phyloP scores from a whole-genome alignment of 495 filamentous ascomycete genomes.

The Aspergillus olivimuriae region DNA sequence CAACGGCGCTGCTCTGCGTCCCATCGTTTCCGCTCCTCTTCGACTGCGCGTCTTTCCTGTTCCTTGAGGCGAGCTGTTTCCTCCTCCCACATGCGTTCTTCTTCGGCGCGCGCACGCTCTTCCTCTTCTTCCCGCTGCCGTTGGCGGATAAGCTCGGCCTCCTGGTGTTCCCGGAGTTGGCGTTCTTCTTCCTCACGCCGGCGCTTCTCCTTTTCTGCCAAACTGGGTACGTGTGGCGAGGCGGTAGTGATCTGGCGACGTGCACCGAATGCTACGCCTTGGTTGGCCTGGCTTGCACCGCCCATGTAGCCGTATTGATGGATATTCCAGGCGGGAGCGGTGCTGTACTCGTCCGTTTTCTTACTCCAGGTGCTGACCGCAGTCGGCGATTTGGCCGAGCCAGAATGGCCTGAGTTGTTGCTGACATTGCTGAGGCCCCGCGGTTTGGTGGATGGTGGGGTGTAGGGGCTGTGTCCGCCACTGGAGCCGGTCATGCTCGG shows the following conservation, averaged over 20 bases:
- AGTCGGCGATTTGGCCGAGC: slow-evolving; percentile 55
- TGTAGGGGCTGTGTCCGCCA: slow-evolving; percentile 29
- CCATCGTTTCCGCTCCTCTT: slow-evolving; percentile 76
- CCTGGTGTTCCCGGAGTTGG: slow-evolving; percentile 53
- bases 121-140: slow-evolving; percentile 64
- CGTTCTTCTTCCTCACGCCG: slow-evolving; percentile 58
- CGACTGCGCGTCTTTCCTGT: slow-evolving; percentile 59
- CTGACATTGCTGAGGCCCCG: slow-evolving; percentile 66
- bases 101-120: slow-evolving; percentile 50
- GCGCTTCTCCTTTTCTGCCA: slow-evolving; percentile 60
- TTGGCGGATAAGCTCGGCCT: slow-evolving; percentile 55
- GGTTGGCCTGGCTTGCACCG: slow-evolving; percentile 90
- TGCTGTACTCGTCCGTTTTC: slow-evolving; percentile 69
- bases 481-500: slow-evolving; percentile 63
- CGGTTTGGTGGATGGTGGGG: slow-evolving; percentile 32
- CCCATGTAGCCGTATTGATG: slow-evolving; percentile 99
- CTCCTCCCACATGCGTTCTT: slow-evolving; percentile 75
- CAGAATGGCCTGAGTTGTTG: slow-evolving; percentile 57
- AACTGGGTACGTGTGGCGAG: slow-evolving; percentile 67
- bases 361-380: slow-evolving; percentile 87
- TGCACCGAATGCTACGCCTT: slow-evolving; percentile 87
- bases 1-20: slow-evolving; percentile 78
- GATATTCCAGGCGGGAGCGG: slow-evolving; percentile 94
- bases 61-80: slow-evolving; percentile 64
- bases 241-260: slow-evolving; percentile 87